Conservation (phyloP, 148 eudicot species). For the Vaccinium darrowii region DNA sequence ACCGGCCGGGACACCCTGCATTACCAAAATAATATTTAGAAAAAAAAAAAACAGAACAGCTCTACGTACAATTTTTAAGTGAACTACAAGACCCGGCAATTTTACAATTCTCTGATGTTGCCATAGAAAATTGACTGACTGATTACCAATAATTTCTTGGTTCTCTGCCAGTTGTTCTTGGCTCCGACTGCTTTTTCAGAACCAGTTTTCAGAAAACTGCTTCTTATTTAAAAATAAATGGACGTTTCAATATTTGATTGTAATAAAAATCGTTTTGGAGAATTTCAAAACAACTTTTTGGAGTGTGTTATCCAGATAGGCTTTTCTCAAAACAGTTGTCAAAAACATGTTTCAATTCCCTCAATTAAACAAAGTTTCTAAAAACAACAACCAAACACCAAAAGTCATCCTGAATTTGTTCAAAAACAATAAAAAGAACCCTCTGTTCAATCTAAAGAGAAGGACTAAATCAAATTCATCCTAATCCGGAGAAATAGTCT, state of each 20-base stretch:
- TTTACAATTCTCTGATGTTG: background rate
- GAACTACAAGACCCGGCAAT: background rate
- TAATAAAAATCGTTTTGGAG: background rate
- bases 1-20: background rate
- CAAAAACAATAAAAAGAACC: background rate
- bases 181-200: background rate
- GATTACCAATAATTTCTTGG: background rate
- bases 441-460: background rate
- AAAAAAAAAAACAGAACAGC: background rate
- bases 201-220: background rate
- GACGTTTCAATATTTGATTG: background rate
- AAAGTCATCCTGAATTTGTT: background rate
- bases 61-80: conserved; percentile 4
- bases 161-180: conserved; percentile 2
- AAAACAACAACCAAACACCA: background rate
- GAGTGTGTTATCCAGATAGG: background rate
- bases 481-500: background rate
- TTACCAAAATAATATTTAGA: too few species aligned
- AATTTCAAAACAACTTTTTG: background rate
- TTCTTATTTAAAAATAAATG: background rate
- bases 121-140: background rate
- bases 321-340: background rate
- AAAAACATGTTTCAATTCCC: background rate
- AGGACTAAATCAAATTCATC: background rate
- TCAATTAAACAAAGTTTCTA: background rate